These are phyloP conservation scores for Cystoderma amianthinum DNA, from an alignment of 768 basidiomycete species.

Conservation along the genomic window DNA sequence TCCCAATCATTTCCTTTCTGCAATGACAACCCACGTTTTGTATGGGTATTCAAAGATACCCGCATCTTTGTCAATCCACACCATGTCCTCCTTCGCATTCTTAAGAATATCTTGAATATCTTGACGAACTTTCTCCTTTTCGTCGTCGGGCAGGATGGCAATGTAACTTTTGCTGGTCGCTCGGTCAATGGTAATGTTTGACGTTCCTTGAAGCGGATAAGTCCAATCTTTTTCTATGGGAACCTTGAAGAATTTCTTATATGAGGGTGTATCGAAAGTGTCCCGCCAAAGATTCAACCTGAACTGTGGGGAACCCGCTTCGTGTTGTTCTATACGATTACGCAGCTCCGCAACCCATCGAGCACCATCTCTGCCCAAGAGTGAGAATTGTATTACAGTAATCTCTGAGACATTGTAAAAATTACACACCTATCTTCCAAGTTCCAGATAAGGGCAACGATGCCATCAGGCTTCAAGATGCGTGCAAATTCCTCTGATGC, in stretches of 20 bases:
- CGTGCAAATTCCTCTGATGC: slow-evolving; percentile 75
- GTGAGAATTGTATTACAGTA: neutral
- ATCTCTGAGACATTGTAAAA: neutral
- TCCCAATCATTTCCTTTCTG: slow-evolving; percentile 19
- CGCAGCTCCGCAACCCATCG: slow-evolving; percentile 74
- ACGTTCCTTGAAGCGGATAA: slow-evolving; percentile 45
- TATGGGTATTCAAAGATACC: slow-evolving; percentile 82
- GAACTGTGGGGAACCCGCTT: slow-evolving; percentile 77
- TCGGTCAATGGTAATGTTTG: slow-evolving; percentile 54
- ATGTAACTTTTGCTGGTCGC: slow-evolving; percentile 85
- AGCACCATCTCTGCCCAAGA: slow-evolving; percentile 38
- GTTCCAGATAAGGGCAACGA: slow-evolving; percentile 82
- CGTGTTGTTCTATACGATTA: slow-evolving; percentile 60
- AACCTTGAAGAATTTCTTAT: slow-evolving; percentile 50
- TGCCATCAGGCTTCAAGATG: slow-evolving; percentile 71
- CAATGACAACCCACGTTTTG: slow-evolving; percentile 54
- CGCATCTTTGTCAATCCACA: slow-evolving; percentile 69
- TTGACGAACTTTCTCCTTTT: slow-evolving; percentile 43
- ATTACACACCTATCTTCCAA: slow-evolving; percentile 65
- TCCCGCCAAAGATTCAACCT: slow-evolving; percentile 70
- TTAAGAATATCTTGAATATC: slow-evolving; percentile 51
- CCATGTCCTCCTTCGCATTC: slow-evolving; percentile 51
- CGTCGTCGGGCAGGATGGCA: slow-evolving; percentile 49
- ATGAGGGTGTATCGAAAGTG: slow-evolving; percentile 57
- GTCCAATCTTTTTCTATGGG: slow-evolving; percentile 51